These are phyloP conservation scores for Aspergillus texensis DNA, from an alignment of 2,329 filamentous ascomycete species.

Conservation along the genomic window DNA sequence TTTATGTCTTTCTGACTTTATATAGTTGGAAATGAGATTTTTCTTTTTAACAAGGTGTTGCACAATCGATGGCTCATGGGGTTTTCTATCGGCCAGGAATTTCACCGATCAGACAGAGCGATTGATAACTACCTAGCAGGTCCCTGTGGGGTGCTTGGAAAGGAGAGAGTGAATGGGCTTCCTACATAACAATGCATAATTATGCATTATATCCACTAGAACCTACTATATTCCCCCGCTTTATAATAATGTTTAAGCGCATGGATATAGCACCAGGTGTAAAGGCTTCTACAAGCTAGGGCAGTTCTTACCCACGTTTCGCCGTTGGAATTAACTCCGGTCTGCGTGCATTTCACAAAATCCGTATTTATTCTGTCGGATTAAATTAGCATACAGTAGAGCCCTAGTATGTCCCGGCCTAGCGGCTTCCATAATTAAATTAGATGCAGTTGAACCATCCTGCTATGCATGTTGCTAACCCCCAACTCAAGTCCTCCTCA, in stretches of 20 bases:
- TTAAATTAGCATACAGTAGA: not conserved
- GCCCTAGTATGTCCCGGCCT: not conserved
- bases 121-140: not conserved
- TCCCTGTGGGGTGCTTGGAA: no score
- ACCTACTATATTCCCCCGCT: no score
- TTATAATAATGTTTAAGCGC: no score
- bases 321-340: not conserved
- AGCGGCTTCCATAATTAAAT: not conserved
- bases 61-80: not conserved
- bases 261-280: no score
- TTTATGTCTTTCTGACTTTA: not conserved
- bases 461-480: not conserved
- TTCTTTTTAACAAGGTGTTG: not conserved
- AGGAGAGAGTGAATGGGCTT: no score
- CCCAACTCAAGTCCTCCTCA: constrained; percentile 14
- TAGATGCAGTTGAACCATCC: not conserved
- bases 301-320: not conserved
- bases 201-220: no score
- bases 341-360: not conserved
- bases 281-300: no score
- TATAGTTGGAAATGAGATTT: not conserved
- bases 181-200: no score
- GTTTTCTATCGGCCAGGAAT: not conserved
- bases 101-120: not conserved
- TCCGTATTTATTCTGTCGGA: not conserved